Percentiles rank a stretch among this genome's conserved stretches.
These are phyloP conservation scores for Acer negundo DNA, from an alignment of 345 rosid genomes.

Conservation along the genomic window DNA sequence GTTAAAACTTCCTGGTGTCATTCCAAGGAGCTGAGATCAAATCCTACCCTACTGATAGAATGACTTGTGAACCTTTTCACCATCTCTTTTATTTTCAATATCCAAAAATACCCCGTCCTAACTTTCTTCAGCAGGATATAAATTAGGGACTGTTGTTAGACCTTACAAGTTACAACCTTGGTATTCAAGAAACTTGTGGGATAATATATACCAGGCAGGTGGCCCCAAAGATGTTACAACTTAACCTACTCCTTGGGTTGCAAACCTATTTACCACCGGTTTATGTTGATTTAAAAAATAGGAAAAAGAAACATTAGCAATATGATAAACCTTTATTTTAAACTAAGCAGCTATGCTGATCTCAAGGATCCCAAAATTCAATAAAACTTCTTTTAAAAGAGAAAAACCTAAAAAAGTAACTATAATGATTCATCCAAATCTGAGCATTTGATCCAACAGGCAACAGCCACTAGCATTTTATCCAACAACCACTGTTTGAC, in stretches of 20 bases:
- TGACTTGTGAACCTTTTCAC: too few relatives aligned
- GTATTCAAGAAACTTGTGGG: too few relatives aligned
- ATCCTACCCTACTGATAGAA: background rate
- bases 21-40: conserved; percentile 1
- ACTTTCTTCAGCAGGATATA: too few relatives aligned
- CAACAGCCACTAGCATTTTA: too few relatives aligned
- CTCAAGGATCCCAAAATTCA: background rate
- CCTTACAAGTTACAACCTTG: too few relatives aligned
- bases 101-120: too few relatives aligned
- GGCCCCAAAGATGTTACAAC: too few relatives aligned
- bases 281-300: background rate
- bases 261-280: background rate
- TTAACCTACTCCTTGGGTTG: background rate
- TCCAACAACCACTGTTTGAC: background rate
- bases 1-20: background rate
- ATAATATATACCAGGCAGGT: too few relatives aligned
- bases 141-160: too few relatives aligned
- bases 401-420: background rate
- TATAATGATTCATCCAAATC: background rate
- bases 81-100: too few relatives aligned
- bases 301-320: background rate
- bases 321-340: background rate
- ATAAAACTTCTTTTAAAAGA: background rate
- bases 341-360: too few relatives aligned
- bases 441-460: background rate